These are phyloP conservation scores for Trichomonas gallinae DNA, from an alignment of 208 protist species.

Conservation along the genomic window DNA sequence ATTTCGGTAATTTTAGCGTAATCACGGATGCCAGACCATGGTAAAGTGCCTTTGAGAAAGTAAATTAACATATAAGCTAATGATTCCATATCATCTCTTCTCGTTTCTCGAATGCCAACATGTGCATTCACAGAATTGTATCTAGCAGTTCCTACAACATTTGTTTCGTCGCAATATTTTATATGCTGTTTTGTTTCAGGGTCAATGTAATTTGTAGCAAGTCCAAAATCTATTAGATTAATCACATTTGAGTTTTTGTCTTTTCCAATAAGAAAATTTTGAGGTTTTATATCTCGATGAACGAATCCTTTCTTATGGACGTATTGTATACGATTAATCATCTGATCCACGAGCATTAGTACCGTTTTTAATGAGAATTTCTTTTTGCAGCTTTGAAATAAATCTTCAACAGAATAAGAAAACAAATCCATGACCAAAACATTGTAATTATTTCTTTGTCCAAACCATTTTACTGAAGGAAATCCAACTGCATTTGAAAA, in stretches of 20 bases:
- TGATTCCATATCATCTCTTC: constrained; percentile 62
- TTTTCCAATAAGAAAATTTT: constrained; percentile 94
- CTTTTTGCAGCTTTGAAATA: constrained; percentile 71
- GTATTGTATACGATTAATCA: constrained; percentile 77
- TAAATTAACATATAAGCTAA: constrained; percentile 97
- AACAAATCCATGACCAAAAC: constrained; percentile 95
- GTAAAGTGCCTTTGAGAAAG: constrained; percentile 86
- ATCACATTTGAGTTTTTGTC: constrained; percentile 55
- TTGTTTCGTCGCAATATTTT: constrained; percentile 65
- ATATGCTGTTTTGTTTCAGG: constrained; percentile 91
- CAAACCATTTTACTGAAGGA: constrained; percentile 78
- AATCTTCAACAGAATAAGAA: constrained; percentile 85
- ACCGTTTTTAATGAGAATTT: constrained; percentile 91
- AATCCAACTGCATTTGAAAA: constrained; percentile 71
- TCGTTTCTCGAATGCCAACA: constrained; percentile 80
- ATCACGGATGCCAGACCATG: constrained; percentile 93
- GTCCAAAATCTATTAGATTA: constrained; percentile 45
- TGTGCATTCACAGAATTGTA: constrained; percentile 99
- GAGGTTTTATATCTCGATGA: constrained; percentile 83
- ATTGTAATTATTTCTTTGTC: constrained; percentile 83
- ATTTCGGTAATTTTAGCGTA: constrained; percentile 91
- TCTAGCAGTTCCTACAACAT: constrained; percentile 76
- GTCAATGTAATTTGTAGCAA: constrained; percentile 96
- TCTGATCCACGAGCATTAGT: constrained; percentile 89
- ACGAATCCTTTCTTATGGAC: constrained; percentile 89